Evolutionary conservation across 441 rosid genomes (phyloP).

Genomic region (Raphanus hybrid): DNA sequence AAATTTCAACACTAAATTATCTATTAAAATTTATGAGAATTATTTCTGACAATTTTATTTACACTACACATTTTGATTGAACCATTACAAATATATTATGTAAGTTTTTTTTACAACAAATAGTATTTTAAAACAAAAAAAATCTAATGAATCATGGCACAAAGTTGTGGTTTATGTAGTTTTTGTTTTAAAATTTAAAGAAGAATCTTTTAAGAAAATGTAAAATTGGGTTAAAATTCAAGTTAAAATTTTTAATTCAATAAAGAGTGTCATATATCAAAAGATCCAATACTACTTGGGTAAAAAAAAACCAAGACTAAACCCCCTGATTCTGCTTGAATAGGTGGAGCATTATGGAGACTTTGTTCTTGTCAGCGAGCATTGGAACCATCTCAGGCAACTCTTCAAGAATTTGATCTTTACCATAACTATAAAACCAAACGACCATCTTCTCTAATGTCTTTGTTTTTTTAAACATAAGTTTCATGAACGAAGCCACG

Average conservation of each 20-base stretch:
- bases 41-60: background rate
- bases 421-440: background rate
- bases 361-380: conserved; percentile 5
- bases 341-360: background rate
- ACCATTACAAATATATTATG: background rate
- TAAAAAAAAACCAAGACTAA: background rate
- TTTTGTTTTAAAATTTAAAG: background rate
- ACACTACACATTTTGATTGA: background rate
- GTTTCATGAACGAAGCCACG: conserved; percentile 16
- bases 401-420: background rate
- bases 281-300: background rate
- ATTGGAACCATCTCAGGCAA: conserved; percentile 26
- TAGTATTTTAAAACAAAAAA: background rate
- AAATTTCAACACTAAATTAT: background rate
- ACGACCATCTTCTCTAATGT: conserved; percentile 17
- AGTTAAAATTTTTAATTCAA: too few species aligned
- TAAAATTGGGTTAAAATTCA: too few species aligned
- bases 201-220: background rate
- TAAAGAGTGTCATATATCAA: background rate
- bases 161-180: background rate
- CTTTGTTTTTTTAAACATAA: background rate
- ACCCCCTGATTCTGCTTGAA: background rate
- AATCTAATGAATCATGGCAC: background rate
- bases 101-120: background rate
- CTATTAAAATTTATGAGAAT: background rate